Evolutionary conservation across 2,329 filamentous ascomycete species (phyloP).

Genomic region (Aspergillus sp.): DNA sequence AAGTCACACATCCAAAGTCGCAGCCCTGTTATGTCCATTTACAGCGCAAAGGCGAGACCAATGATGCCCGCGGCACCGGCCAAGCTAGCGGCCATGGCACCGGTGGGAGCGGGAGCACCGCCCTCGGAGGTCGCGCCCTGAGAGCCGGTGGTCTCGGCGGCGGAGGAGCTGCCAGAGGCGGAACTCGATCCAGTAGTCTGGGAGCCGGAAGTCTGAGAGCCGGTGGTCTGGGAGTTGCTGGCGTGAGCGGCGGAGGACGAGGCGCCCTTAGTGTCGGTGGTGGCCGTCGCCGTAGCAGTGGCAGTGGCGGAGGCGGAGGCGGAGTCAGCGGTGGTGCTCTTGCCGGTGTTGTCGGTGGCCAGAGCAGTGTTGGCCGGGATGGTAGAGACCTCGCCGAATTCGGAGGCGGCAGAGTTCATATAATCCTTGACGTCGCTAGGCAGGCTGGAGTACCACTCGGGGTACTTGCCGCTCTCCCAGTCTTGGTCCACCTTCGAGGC

Average conservation of each 20-base stretch:
- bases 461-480: slow-evolving; percentile 22
- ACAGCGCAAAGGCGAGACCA: slow-evolving; percentile 25
- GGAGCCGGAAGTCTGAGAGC: too few relatives aligned
- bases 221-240: background rate
- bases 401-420: slow-evolving; percentile 9
- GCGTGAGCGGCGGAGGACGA: background rate
- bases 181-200: background rate
- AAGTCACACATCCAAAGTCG: background rate
- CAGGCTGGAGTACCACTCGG: slow-evolving; percentile 28
- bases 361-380: too few relatives aligned
- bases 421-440: slow-evolving; percentile 28
- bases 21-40: background rate
- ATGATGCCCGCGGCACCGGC: slow-evolving; percentile 22
- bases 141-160: slow-evolving; percentile 2
- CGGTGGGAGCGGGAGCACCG: slow-evolving; percentile 18
- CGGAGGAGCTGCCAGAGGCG: slow-evolving; percentile 4
- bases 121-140: slow-evolving; percentile 9
- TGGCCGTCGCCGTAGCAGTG: background rate
- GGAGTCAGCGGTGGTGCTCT: background rate
- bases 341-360: background rate
- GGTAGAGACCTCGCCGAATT: background rate
- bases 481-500: slow-evolving; percentile 23
- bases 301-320: background rate
- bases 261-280: background rate
- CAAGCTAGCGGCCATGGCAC: slow-evolving; percentile 18